Percentiles rank a stretch among this genome's conserved stretches.
phyloP scores from a whole-genome alignment of 1,139 yeast genomes.

The Sugiyamaella pinicola region DNA sequence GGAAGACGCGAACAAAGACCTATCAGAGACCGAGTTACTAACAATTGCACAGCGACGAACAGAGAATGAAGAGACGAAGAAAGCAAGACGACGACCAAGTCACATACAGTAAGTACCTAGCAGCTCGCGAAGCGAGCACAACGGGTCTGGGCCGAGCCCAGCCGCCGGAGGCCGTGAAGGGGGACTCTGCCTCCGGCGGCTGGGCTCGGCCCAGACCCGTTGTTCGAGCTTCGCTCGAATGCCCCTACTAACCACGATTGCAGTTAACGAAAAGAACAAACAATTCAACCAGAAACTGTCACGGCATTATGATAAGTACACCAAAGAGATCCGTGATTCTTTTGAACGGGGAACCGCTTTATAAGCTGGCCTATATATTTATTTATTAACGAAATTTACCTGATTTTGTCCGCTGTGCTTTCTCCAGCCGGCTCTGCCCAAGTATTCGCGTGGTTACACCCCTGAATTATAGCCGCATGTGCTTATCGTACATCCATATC shows the following conservation, averaged over 20 bases:
- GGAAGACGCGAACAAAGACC: constrained; percentile 23
- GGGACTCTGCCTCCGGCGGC: too few species aligned
- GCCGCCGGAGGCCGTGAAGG: too few species aligned
- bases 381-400: constrained; percentile 6
- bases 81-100: constrained; percentile 46
- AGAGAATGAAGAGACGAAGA: constrained; percentile 44
- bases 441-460: background rate
- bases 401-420: background rate
- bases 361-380: constrained; percentile 22
- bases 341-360: constrained; percentile 48
- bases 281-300: constrained; percentile 75
- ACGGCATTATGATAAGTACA: constrained; percentile 56
- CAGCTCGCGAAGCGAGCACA: too few species aligned
- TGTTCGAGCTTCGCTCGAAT: background rate
- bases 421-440: background rate
- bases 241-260: constrained; percentile 27
- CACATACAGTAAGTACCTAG: constrained; percentile 36
- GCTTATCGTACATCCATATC: background rate
- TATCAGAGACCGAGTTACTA: constrained; percentile 25
- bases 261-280: constrained; percentile 73
- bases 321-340: constrained; percentile 45
- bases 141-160: too few species aligned
- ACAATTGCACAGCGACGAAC: constrained; percentile 32
- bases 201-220: too few species aligned
- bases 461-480: constrained; percentile 11